Base-by-base conservation (phyloP, 1,284 basidiomycete species). In the Irpex rosettiformis region DNA sequence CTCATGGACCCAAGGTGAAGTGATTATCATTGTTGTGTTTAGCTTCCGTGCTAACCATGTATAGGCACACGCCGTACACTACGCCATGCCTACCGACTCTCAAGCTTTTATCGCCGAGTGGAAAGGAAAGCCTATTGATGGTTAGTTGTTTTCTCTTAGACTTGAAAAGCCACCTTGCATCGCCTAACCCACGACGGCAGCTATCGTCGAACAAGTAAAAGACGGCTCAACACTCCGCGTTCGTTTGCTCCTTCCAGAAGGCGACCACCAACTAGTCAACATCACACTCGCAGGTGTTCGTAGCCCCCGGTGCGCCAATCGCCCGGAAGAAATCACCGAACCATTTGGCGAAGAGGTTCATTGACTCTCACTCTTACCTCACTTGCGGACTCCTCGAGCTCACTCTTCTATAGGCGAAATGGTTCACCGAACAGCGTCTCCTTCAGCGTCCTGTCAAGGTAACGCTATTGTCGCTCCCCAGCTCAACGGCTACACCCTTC, bases 141-240 rank as follows among this genome's bases (percentile, higher is more conserved):
- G 93, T 89, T 11, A 54, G 3, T 45, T 45, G 13, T 43, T 27
- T 48, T 43, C 47, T 11, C 30, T 56, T 21, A 18, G 25, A 58
- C 45, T 42, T 49, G 33, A 37, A n/a, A n/a, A n/a, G n/a, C 6
- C 24, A 29, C 43, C 27, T 52, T 55, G 57, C 16, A 55, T 43
- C 16, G 52, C 10, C 13, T 52, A 21, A 62, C 47, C 58, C 43
- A 54, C 8, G n/a, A 33, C 3, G n/a, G n/a, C 61, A 94, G 94
- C 90, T 55, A 84, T 96, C 62, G 93, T 99, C 61, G 96, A 99
- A 75, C 89, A 93, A 73, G 94, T 98, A 57, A 85, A 92, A 56
- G 96, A 99, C 71, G 96, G 96, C 52, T 91, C 91, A 43, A 96
- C 94, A 54, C 78, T 98, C 37, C 91, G 96, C 29, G 86, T 92